A percentile compares a stretch with the other conserved stretches of the same genome.
These are phyloP conservation scores for Cutaneotrichosporon sp. DNA, from an alignment of 1,284 basidiomycete species.

Conservation along the genomic window DNA sequence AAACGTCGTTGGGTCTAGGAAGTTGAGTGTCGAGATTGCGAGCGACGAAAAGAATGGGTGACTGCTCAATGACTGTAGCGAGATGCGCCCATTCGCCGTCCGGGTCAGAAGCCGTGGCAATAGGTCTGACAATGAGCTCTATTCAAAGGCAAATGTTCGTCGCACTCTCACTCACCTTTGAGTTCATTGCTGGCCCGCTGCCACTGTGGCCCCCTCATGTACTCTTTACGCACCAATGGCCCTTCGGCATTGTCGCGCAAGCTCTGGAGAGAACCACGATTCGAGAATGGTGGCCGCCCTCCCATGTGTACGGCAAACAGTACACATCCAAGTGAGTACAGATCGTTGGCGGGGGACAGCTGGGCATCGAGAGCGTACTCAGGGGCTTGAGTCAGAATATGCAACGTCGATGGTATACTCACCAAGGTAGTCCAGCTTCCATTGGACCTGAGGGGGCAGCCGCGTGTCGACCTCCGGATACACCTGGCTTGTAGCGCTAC, in stretches of 20 bases:
- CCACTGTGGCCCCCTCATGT: conserved; percentile 40
- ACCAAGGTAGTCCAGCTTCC: conserved; percentile 94
- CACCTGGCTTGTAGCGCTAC: conserved; percentile 71
- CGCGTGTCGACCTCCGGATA: conserved; percentile 82
- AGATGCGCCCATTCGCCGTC: conserved; percentile 64
- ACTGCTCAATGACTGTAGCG: conserved; percentile 69
- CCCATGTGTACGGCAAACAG: conserved; percentile 86
- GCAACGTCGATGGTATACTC: conserved; percentile 20
- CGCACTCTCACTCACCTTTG: conserved; percentile 28
- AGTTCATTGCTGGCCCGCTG: conserved; percentile 40
- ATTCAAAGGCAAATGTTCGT: neutral
- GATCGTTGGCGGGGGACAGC: conserved; percentile 78
- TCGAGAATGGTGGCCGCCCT: conserved; percentile 80
- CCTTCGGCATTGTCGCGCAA: conserved; percentile 71
- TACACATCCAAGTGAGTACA: conserved; percentile 89
- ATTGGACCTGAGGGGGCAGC: conserved; percentile 74
- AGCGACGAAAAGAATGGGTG: conserved; percentile 91
- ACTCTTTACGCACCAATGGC: conserved; percentile 44
- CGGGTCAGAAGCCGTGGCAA: conserved; percentile 73
- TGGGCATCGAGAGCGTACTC: conserved; percentile 91
- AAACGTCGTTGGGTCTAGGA: conserved; percentile 91
- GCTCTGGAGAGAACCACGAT: conserved; percentile 72
- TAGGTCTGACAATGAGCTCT: conserved; percentile 55
- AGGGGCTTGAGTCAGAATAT: conserved; percentile 59
- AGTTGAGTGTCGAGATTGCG: conserved; percentile 95